Conservation (phyloP, 768 basidiomycete species). For the Leucosporidium creatinivorum region DNA sequence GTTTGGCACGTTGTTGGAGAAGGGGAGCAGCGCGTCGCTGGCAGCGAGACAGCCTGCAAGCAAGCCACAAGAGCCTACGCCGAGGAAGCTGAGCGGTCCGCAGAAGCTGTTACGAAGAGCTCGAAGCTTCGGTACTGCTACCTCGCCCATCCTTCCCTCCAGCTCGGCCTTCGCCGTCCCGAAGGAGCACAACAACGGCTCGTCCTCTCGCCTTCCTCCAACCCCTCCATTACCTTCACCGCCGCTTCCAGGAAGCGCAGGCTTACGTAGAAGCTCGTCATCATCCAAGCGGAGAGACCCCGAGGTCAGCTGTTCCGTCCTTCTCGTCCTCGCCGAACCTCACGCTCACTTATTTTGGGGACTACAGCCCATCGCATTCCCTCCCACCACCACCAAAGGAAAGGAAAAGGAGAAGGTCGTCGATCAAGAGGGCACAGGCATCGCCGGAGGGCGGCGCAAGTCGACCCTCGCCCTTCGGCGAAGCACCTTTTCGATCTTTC, state of each 20-base stretch:
- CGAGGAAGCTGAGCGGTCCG: no score
- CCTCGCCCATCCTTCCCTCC: neutral
- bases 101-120: no score
- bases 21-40: no score
- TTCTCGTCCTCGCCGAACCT: neutral
- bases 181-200: conserved; percentile 9
- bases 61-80: no score
- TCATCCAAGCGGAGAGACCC: neutral
- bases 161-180: neutral
- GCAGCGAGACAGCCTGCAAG: no score
- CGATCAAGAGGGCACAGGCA: no score
- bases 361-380: neutral
- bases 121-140: no score
- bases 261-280: neutral
- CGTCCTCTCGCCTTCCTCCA: neutral
- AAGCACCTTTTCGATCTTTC: neutral
- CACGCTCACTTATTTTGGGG: conserved; percentile 10
- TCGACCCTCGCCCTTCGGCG: neutral
- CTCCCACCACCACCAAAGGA: neutral
- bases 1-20: no score
- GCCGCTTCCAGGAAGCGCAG: neutral
- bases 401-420: neutral
- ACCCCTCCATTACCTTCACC: neutral
- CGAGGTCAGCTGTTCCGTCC: neutral
- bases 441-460: neutral